phyloP scores from a whole-genome alignment of 805 yeast genomes.

The Ogataea populi-albae region DNA sequence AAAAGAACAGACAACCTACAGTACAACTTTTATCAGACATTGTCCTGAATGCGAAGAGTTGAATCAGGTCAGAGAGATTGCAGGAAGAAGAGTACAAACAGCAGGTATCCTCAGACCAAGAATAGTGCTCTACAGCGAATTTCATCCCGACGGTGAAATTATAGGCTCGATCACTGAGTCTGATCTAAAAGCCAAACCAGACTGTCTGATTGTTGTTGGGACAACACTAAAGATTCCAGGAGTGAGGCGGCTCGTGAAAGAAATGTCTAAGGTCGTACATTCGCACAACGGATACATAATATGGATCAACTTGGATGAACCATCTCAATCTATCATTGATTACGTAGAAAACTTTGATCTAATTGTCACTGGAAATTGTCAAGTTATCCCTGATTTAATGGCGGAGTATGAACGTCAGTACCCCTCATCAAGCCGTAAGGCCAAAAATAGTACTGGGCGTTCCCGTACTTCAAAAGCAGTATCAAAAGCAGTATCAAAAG shows the following conservation, averaged over 20 bases:
- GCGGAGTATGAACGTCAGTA: constrained; percentile 22
- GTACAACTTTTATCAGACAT: constrained; percentile 41
- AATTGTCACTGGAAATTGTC: constrained; percentile 65
- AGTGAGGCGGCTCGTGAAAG: constrained; percentile 58
- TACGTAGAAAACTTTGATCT: constrained; percentile 54
- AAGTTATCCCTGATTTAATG: constrained; percentile 41
- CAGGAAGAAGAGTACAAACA: constrained; percentile 65
- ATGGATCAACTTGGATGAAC: constrained; percentile 60
- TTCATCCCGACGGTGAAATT: constrained; percentile 84
- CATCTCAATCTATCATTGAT: constrained; percentile 47
- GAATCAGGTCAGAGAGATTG: constrained; percentile 52
- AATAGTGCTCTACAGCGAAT: constrained; percentile 68
- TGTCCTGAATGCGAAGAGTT: constrained; percentile 67
- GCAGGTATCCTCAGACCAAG: constrained; percentile 62
- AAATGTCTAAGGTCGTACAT: constrained; percentile 56
- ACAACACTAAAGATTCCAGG: constrained; percentile 83
- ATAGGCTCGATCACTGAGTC: constrained; percentile 71
- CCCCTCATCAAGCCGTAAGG: no score
- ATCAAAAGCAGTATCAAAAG: constrained; percentile 3
- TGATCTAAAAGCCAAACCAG: constrained; percentile 67
- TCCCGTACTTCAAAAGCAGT: no score
- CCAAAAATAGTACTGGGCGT: no score
- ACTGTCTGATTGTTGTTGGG: constrained; percentile 77
- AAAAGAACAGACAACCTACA: constrained; percentile 29
- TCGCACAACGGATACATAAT: constrained; percentile 56